Evolutionary conservation across 1,284 basidiomycete species (phyloP).

Genomic region (Somion occarium): DNA sequence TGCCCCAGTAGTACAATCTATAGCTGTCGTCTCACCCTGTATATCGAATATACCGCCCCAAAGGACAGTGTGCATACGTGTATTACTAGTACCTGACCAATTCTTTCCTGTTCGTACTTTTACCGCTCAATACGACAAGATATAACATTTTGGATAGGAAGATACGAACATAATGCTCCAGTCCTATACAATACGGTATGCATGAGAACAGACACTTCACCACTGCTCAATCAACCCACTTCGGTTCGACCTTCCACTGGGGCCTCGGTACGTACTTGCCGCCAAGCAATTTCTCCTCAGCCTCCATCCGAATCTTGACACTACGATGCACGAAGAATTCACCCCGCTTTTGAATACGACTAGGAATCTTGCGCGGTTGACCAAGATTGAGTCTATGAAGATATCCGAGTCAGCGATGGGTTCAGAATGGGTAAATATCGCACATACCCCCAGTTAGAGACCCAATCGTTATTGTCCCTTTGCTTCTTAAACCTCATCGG

Average conservation of each 20-base stretch:
- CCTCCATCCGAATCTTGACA: slow-evolving; percentile 7
- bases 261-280: slow-evolving; percentile 4
- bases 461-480: slow-evolving; percentile 2
- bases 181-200: not conserved
- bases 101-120: no score
- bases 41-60: no score
- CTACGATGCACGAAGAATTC: slow-evolving; percentile 4
- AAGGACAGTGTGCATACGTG: no score
- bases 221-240: slow-evolving; percentile 3
- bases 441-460: slow-evolving; percentile 2
- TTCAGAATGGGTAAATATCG: not conserved
- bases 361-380: slow-evolving; percentile 2
- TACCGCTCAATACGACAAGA: no score
- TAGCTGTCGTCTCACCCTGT: no score
- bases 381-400: slow-evolving; percentile 2
- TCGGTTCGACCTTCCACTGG: slow-evolving; percentile 3
- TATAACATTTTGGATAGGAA: no score
- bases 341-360: not conserved
- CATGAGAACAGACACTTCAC: not conserved
- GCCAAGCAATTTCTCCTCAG: not conserved
- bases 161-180: not conserved
- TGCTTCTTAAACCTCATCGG: slow-evolving; percentile 7
- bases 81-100: no score
- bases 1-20: no score
- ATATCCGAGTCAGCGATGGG: not conserved